Evolutionary conservation across 2,329 filamentous ascomycete species (phyloP), one percentile per base, ranked within the genome.

Genomic region (Penicillium sp.): DNA sequence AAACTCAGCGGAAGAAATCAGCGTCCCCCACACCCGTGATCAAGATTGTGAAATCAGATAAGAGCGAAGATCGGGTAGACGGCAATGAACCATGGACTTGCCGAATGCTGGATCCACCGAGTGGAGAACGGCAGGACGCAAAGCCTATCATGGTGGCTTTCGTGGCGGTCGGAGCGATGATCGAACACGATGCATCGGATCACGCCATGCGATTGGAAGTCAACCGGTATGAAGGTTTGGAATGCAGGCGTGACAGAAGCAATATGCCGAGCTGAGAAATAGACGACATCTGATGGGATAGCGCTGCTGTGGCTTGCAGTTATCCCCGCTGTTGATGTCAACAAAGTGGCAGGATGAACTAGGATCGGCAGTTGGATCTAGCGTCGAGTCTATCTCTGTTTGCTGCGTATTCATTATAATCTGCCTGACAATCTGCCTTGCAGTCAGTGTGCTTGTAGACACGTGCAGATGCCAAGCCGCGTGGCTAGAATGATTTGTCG

Each of bases 191-290:
- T 45, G 30, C 30, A 11, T 11, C 32, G 16, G 16, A 11, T 35
- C 20, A 9, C 27, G 10, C 20, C 17, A 16, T 18, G 11, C 28
- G 3, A 42, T 39, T 42, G 40, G 40, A 14, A n/a, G 25, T n/a
- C 10, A 11, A 27, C 12, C 1, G n/a, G 25, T 11, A 6, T 11
- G 25, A 13, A 27, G 11, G 9, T 27, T n/a, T 17, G 23, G 3
- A 15, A 11, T 36, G 39, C 33, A 26, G 26, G 14, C 4, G 12
- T 9, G 18, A 22, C 18, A 22, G 9, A 22, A 22, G 17, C n/a
- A 6, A 37, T 34, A 5, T 16, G 11, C 17, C 7, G 17, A 12
- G 41, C 41, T 47, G 43, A 42, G 36, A 42, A 44, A 44, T 42
- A 8, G 11, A 30, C 4, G 33, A 8, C 15, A 27, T 26, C 10